Base-by-base conservation (phyloP, 305 asterid species). In the Salvia sclarea region DNA sequence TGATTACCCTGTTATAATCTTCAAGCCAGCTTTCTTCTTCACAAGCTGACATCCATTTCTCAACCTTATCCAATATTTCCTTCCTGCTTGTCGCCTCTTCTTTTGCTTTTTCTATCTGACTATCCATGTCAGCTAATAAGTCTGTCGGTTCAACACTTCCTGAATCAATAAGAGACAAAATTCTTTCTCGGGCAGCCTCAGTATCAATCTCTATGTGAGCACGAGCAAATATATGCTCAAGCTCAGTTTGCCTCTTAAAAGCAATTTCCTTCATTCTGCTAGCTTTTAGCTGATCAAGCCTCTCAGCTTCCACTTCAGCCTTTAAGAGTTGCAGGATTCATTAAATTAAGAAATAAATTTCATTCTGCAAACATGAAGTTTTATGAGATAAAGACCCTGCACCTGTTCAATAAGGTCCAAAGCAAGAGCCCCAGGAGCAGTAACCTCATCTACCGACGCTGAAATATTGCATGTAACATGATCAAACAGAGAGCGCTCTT, bases 21-120 rank as follows among this genome's bases (percentile, higher is more conserved):
- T 94, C 99, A 50, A 91, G 96, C 97, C 99, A 94, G 71, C 96
- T 94, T 89, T 94, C 99, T 81, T 94, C 98, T 83, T 94, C 98
- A 82, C 99, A 94, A 64, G 99, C 93, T 13, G 98, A 86, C 99
- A 94, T 91, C 98, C 97, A 94, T 68, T 91, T 94, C 78, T 94
- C 99, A 74, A 94, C 99, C 84, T 94, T 94, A 71, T 91, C 99
- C 84, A 94, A 75, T 86, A 94, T 94, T 5, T 91, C 99, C 76
- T 85, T 91, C 84, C 99, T 82, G 79, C 96, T 94, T 20, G 74
- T 45, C 75, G 98, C 91, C 83, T 91, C 97, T 75, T 89, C 98
- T 80, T 88, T 94, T 45, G 96, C 98, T 55, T 81, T 89, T 54
- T 76, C 76, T 49, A 94, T 91, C 85, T 85, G 96, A 81, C 82